Base-by-base conservation (phyloP, 169 alveolate species). In the Neospora caninum region DNA sequence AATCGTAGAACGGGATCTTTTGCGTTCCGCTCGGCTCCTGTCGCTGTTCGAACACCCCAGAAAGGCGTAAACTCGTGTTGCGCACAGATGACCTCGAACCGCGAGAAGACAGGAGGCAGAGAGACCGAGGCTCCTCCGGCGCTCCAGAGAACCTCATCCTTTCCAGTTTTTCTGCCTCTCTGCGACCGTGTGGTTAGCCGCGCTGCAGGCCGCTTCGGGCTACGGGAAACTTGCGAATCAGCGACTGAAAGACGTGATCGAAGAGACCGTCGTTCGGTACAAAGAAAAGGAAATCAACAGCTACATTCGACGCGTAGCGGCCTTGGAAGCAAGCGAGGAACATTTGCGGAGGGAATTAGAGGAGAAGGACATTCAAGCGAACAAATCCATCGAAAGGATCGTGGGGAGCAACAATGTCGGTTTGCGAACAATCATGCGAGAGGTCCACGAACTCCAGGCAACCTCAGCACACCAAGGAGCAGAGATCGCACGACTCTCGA, bases 381-480 rank as follows among this genome's bases (percentile, higher is more conserved):
- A 31, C 84, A 36, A 31, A 22, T 34, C 84, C 39, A 73, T 36
- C 43, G 84, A 36, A n/a, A 41, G 42, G 4, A 73, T 36, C 27
- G 42, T 31, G 42, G 84, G 84, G 4, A 31, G 39, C 84, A 73
- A 31, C 20, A 36, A 73, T 13, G 84, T 31, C 20, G 84, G 84
- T 43, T n/a, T 73, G 42, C 84, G 84, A 1, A 73, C 49, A 10
- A 73, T 73, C 43, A 34, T 31, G 45, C 41, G n/a, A n/a, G 84
- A 73, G 20, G 42, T 73, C 49, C 84, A 36, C 49, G 84, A 73
- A 10, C 84, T 73, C 39, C 84, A 73, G 84, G 84, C 84, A 2
- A 73, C 43, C 27, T 73, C 39, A 1, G 38, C 84, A 22, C 43
- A 73, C 49, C 84, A 73, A 36, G 39, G 43, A 22, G 84, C 84